These are phyloP conservation scores for Pulveroboletus sp. DNA, from an alignment of 768 basidiomycete genomes.

Conservation along the genomic window DNA sequence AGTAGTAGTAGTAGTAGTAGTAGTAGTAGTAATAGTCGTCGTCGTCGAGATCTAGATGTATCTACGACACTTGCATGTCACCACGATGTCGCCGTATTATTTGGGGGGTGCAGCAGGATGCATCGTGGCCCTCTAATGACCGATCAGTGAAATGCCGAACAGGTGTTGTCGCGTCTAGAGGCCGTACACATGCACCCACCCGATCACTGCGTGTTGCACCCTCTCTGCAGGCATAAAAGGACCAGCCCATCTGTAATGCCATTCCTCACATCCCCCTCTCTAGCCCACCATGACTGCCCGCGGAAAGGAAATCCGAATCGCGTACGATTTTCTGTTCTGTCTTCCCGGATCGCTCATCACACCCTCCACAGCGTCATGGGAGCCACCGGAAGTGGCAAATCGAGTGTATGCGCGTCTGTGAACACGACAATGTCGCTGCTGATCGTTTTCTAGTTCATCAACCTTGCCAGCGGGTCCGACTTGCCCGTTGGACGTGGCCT, in stretches of 20 bases:
- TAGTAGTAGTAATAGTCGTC: too few species aligned
- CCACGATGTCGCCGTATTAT: conserved; percentile 18
- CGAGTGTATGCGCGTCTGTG: conserved; percentile 22
- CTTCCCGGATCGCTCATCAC: not conserved
- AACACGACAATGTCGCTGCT: not conserved
- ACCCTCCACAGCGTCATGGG: conserved; percentile 31
- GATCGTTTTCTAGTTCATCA: conserved; percentile 42
- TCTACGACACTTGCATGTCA: conserved; percentile 3
- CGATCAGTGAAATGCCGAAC: conserved; percentile 26
- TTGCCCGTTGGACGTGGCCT: conserved; percentile 45
- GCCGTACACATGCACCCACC: conserved; percentile 13
- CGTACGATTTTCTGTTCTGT: conserved; percentile 18
- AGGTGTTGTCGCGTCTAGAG: conserved; percentile 12
- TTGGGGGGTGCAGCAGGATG: conserved; percentile 19
- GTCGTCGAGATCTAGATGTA: conserved; percentile 14
- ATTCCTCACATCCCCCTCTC: not conserved
- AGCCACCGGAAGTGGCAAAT: conserved; percentile 36
- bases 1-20: too few species aligned
- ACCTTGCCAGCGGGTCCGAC: conserved; percentile 47
- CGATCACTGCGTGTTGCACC: conserved; percentile 12
- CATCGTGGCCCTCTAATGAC: conserved; percentile 25
- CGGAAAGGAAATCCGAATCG: conserved; percentile 32
- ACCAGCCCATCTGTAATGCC: not conserved
- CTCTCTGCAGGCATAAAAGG: conserved; percentile 16
- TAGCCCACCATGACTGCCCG: conserved; percentile 21